Percentiles rank a stretch among this genome's conserved stretches.
Evolutionary conservation across 192 early-diverging fungal species (phyloP).

Genomic region (Chytriomyces hyalinus): DNA sequence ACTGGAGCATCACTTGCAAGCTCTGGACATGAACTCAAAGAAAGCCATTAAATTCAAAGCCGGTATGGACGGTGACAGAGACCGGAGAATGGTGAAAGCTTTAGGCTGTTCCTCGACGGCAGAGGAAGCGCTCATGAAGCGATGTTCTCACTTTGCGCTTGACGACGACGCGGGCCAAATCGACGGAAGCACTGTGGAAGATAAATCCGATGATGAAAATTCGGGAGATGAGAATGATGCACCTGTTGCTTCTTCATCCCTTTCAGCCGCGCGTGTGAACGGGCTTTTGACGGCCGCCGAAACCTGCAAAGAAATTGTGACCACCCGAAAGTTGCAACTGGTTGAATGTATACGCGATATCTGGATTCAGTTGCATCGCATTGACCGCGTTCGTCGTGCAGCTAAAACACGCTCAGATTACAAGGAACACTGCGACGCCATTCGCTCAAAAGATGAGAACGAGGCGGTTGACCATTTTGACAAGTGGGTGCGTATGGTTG

Average conservation of each 20-base stretch:
- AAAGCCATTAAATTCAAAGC: conserved; percentile 42
- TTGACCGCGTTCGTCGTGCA: conserved; percentile 16
- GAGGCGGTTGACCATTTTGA: conserved; percentile 38
- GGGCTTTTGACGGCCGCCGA: conserved; percentile 33
- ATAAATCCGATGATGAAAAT: conserved; percentile 13
- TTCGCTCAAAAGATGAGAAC: conserved; percentile 2
- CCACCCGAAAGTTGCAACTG: conserved; percentile 40
- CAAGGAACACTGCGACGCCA: conserved; percentile 27
- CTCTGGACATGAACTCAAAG: conserved; percentile 51
- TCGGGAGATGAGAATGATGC: conserved; percentile 12
- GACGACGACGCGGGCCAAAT: conserved; percentile 8
- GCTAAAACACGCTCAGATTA: conserved; percentile 30
- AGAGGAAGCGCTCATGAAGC: conserved; percentile 54
- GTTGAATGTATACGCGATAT: conserved; percentile 41
- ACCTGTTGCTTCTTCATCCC: not conserved
- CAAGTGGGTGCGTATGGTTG: conserved; percentile 39
- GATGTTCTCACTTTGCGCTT: conserved; percentile 54
- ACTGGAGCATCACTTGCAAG: conserved; percentile 52
- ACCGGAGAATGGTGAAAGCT: conserved; percentile 39
- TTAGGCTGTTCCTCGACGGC: conserved; percentile 42
- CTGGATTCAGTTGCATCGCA: conserved; percentile 22
- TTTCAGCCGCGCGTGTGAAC: not conserved
- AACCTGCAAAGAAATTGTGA: conserved; percentile 48
- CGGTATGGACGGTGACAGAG: conserved; percentile 43
- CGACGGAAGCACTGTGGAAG: not conserved